Percentiles rank a stretch among this genome's conserved stretches.
Evolutionary conservation across 345 rosid genomes (phyloP).

Genomic region (Geranium brycei): DNA sequence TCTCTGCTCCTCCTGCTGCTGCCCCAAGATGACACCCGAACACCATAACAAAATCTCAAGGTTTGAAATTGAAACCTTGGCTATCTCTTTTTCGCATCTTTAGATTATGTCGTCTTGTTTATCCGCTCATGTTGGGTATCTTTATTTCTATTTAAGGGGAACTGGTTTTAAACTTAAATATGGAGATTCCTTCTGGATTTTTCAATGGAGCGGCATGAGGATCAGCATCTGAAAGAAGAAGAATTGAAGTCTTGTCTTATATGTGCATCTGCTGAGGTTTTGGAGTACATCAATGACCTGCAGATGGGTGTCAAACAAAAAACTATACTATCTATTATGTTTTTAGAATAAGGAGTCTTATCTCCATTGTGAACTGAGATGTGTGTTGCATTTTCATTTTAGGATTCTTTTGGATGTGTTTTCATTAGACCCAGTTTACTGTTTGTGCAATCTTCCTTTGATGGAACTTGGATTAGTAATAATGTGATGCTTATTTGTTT

Average conservation of each 20-base stretch:
- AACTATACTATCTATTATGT: not conserved
- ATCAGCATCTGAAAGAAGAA: not conserved
- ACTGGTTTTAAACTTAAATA: not conserved
- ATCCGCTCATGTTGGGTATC: not conserved
- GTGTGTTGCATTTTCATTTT: not conserved
- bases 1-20: slow-evolving; percentile 13
- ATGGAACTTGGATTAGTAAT: not conserved
- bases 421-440: not conserved
- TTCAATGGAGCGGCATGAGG: not conserved
- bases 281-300: too few species aligned
- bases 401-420: not conserved
- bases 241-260: too few species aligned
- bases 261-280: not conserved
- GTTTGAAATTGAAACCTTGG: not conserved
- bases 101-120: not conserved
- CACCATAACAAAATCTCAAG: not conserved
- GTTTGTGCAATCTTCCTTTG: not conserved
- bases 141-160: not conserved
- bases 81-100: not conserved
- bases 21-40: not conserved
- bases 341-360: not conserved
- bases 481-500: not conserved
- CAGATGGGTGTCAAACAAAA: too few species aligned
- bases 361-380: not conserved
- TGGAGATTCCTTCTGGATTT: not conserved